Base-by-base conservation (phyloP, 1,284 basidiomycete species). In the Quambalaria eucalypti region DNA sequence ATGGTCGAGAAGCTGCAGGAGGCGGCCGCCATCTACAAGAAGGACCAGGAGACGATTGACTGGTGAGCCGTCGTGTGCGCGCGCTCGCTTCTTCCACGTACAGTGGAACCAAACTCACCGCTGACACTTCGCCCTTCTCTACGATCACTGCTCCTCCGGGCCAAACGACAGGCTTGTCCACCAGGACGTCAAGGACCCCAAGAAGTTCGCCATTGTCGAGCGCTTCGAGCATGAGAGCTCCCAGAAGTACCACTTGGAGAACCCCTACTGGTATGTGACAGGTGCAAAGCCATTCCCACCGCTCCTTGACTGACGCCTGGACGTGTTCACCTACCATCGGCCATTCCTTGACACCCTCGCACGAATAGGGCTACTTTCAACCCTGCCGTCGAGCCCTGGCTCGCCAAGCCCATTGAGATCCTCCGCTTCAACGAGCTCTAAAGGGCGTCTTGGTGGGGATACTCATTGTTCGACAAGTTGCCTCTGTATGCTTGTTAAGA, bases 381-480 rank as follows among this genome's bases (percentile, higher is more conserved):
- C 48, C 55, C 55, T 5, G 50, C 47, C 25, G 55, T 57, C 29
- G 55, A 57, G 55, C 55, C 55, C 31, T 57, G 55, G 55, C 39
- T 57, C 8, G 55, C 40, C 30, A 55, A 55, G 42, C 55, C 55
- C 1, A 57, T 57, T 50, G 44, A 55, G 29, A 46, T 57, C 14
- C 42, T 48, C 14, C 52, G 55, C 26, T 55, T 49, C 44, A 49
- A 57, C 31, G 55, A 57, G 42, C 40, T 57, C 28, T 56, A 39
- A 29, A 21, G n/a, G n/a, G n/a, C n/a, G n/a, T n/a, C n/a, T n/a
- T n/a, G n/a, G n/a, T n/a, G n/a, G n/a, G n/a, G n/a, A n/a, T n/a
- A n/a, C n/a, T n/a, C n/a, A n/a, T n/a, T n/a, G n/a, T n/a, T n/a
- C n/a, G n/a, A n/a, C n/a, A n/a, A n/a, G n/a, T n/a, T n/a, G n/a